phyloP scores from a whole-genome alignment of 352 stramenopile species.

The Nothophytophthora sp. region DNA sequence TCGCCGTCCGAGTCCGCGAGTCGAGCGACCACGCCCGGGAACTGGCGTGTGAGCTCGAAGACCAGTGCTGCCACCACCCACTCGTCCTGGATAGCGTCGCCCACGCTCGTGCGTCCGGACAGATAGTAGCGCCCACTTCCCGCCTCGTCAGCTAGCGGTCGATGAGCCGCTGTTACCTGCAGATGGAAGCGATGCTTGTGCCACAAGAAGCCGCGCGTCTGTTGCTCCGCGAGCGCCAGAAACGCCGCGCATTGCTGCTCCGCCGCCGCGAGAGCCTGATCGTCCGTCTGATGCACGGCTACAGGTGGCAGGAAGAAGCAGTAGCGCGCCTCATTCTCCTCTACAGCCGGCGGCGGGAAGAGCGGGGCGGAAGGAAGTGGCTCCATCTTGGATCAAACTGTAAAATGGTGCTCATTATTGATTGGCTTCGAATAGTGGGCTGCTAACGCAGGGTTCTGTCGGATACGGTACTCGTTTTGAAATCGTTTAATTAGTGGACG shows the following conservation, averaged over 20 bases:
- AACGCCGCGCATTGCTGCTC: conserved; percentile 18
- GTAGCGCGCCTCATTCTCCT: conserved; percentile 33
- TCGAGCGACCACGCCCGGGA: conserved; percentile 35
- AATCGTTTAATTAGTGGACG: not conserved
- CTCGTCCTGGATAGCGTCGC: conserved; percentile 72
- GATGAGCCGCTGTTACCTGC: not conserved
- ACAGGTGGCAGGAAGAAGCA: conserved; percentile 34
- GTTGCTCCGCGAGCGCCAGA: conserved; percentile 26
- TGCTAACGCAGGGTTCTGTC: not conserved
- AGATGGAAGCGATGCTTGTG: conserved; percentile 58
- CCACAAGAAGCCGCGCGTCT: conserved; percentile 53
- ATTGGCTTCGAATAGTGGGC: not conserved
- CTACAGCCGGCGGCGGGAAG: conserved; percentile 22
- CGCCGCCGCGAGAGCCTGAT: conserved; percentile 6
- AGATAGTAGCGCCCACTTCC: conserved; percentile 33
- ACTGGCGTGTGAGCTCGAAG: conserved; percentile 38
- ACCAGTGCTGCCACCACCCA: conserved; percentile 61
- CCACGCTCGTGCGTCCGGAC: conserved; percentile 37
- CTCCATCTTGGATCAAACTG: not conserved
- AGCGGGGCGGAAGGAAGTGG: conserved; percentile 1
- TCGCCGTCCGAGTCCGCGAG: conserved; percentile 63
- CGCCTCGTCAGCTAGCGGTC: not conserved
- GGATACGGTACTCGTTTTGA: not conserved
- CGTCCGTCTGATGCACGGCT: not conserved
- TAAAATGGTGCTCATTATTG: not conserved